phyloP scores from a whole-genome alignment of 441 rosid genomes.

The Capsella rubella region DNA sequence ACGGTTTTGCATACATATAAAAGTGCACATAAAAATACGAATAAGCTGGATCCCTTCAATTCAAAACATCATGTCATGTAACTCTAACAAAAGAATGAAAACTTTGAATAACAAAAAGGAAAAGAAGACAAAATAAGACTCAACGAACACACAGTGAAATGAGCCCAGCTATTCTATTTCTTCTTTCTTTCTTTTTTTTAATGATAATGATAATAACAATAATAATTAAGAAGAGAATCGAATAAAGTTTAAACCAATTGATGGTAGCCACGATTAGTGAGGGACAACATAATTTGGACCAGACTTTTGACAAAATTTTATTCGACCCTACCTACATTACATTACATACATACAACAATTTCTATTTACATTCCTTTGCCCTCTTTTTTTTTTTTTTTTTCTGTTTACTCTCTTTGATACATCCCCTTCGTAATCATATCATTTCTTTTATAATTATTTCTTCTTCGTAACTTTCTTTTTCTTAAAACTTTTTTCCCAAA shows the following conservation, averaged over 20 bases:
- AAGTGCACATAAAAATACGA: too few relatives aligned
- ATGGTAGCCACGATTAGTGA: slow-evolving; percentile 49
- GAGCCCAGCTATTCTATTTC: slow-evolving; percentile 30
- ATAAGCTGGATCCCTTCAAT: background rate
- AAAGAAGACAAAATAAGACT: slow-evolving; percentile 45
- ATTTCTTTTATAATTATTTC: slow-evolving; percentile 5
- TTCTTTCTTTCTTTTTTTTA: background rate
- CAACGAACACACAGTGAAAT: slow-evolving; percentile 40
- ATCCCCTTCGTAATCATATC: slow-evolving; percentile 34
- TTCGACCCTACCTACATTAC: slow-evolving; percentile 44
- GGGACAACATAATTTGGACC: slow-evolving; percentile 46
- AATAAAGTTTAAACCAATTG: slow-evolving; percentile 40
- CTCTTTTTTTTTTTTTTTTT: background rate
- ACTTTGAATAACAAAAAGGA: background rate
- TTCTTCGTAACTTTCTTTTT: background rate
- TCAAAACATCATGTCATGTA: slow-evolving; percentile 5
- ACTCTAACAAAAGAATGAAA: background rate
- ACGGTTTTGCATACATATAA: too few relatives aligned
- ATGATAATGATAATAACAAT: background rate
- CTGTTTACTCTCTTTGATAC: slow-evolving; percentile 31
- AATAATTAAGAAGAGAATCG: slow-evolving; percentile 16
- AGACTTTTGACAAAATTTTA: slow-evolving; percentile 34
- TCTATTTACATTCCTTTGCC: slow-evolving; percentile 31
- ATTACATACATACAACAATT: background rate
- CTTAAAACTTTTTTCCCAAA: background rate